Evolutionary conservation across 495 filamentous ascomycete genomes (phyloP), one percentile per base, ranked within the genome.

Genomic region (Letharia lupina): DNA sequence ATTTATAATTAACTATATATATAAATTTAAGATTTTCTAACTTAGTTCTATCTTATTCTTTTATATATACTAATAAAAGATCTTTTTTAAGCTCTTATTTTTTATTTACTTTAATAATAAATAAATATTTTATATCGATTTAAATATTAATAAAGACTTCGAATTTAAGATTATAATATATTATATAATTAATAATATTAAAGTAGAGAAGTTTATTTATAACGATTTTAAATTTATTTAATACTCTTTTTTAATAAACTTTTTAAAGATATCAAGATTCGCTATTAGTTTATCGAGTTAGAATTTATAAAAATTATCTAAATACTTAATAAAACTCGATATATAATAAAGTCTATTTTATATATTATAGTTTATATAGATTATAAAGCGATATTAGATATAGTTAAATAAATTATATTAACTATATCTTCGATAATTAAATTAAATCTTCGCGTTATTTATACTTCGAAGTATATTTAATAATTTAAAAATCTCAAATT

Each of bases 71-170:
- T n/a, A n/a, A n/a, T n/a, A n/a, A n/a, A n/a, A n/a, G n/a, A n/a
- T n/a, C n/a, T n/a, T n/a, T n/a, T n/a, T n/a, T n/a, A n/a, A n/a
- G n/a, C n/a, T n/a, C n/a, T 28, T 28, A 28, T 28, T 28, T 28
- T 28, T 28, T 28, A 28, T 28, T 28, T 28, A 28, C 1, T 28
- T 28, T 28, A 28, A 28, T 28, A 28, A 28, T 28, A 28, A 28
- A 1, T 28, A 28, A 28, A 11, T 0, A 7, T n/a, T 66, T 16
- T 62, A 16, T 54, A 62, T 62, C 1, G 23, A 61, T 20, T 20
- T 66, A 37, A 37, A 66, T 62, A 54, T 28, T 13, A 62, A n/a
- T 45, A 61, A 66, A 20, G 61, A 48, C 12, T 66, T 35, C 5
- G 35, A 41, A 0, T 61, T 66, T 23, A 12, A 2, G 28, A 23